Evolutionary conservation across 345 rosid genomes (phyloP), one percentile per base, ranked within the genome.

Genomic region (Rhodamnia rubescens): DNA sequence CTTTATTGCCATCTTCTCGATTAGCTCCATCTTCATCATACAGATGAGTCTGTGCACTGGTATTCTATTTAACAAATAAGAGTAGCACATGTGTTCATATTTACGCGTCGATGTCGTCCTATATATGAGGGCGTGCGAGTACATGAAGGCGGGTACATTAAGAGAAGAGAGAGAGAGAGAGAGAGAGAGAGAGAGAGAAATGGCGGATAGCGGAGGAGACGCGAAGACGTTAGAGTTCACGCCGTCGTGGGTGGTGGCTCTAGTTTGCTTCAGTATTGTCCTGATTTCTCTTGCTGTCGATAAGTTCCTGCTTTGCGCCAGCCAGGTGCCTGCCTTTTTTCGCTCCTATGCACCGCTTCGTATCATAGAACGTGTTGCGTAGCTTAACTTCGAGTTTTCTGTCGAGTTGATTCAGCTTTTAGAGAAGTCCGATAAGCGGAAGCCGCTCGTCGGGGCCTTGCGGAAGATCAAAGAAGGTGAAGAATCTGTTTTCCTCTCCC

Each of bases 221-320:
- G 96, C 91, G 42, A 88, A 90, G 21, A 87, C 89, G 22, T 89
- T 96, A 53, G 98, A 96, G 90, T 90, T 89, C 27, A 96, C 94
- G 4, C 96, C 98, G 15, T 94, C 98, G 32, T 94, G 98, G 98
- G 93, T 96, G 24, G 98, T 96, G 47, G 96, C 99, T 32, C 88
- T 89, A 10, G 98, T 96, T 85, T 95, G 98, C 94, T 57, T 86
- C 59, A 92, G 94, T 83, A 95, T 96, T 13, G 97, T 96, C 61
- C 42, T 90, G 83, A 85, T 96, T 44, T 96, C 99, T 83, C 92
- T 96, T 21, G 85, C 88, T 54, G 92, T 90, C 52, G 99, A 94
- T 56, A 93, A 96, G 78, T 0, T 90, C 49, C 90, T 96, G 56
- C 94, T 93, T 59, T 90, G 87, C 84, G 83, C 90, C 83, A 97